A percentile compares a stretch with the other conserved stretches of the same genome.
Conservation (phyloP, 1,139 yeast genomes). For the Sugiyamaella paludigena region DNA sequence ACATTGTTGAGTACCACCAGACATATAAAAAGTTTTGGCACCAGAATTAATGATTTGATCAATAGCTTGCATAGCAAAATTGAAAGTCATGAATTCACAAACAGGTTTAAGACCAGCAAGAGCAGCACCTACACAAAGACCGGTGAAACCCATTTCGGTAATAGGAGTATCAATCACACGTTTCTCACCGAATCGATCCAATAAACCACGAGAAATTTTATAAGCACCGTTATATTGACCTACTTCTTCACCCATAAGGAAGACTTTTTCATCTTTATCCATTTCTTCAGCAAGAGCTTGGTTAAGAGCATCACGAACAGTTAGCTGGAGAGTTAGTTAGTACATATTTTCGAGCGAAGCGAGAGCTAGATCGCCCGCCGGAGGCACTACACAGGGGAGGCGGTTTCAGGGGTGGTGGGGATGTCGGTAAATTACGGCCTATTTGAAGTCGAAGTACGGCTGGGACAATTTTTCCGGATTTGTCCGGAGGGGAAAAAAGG, state of each 20-base stretch:
- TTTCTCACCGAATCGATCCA: constrained; percentile 96
- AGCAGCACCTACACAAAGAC: constrained; percentile 96
- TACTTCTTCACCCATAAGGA: constrained; percentile 97
- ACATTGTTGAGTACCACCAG: constrained; percentile 98
- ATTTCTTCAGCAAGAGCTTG: constrained; percentile 95
- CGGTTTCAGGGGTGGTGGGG: constrained; percentile 3
- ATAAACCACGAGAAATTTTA: constrained; percentile 91
- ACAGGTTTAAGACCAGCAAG: constrained; percentile 95
- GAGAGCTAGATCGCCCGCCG: too few relatives aligned
- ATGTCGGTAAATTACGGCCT: not conserved
- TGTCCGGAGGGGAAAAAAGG: not conserved
- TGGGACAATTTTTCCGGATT: not conserved
- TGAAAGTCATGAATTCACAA: constrained; percentile 98
- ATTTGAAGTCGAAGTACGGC: not conserved
- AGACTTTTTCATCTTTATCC: constrained; percentile 92
- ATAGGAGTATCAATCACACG: constrained; percentile 97
- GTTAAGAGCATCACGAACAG: constrained; percentile 97
- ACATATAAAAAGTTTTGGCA: constrained; percentile 97
- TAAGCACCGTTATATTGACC: constrained; percentile 99
- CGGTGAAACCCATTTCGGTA: constrained; percentile 99
- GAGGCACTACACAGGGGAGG: too few relatives aligned
- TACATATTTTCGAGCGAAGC: not conserved
- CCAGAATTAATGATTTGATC: constrained; percentile 98
- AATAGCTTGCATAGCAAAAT: constrained; percentile 99
- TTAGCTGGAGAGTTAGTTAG: constrained; percentile 42